Percentiles rank a stretch among this genome's conserved stretches.
Conservation (phyloP, 257 asterid species). For the Prunella vulgaris region DNA sequence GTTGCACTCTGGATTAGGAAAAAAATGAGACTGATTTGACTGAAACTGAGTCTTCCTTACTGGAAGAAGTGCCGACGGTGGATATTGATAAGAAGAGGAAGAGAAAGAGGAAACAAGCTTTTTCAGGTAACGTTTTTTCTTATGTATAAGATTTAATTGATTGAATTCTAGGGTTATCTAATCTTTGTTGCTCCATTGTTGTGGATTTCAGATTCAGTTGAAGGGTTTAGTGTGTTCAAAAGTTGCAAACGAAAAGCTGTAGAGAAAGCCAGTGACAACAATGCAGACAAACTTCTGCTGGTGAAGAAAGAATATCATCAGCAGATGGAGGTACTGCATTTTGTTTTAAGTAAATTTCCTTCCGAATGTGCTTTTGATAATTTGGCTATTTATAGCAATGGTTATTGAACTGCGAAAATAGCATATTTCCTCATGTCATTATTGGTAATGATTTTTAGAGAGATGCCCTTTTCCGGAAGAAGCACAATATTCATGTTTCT, state of each 20-base stretch:
- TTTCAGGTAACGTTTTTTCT: slow-evolving; percentile 33
- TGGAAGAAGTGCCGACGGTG: slow-evolving; percentile 21
- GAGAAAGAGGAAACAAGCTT: slow-evolving; percentile 61
- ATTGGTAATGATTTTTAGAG: slow-evolving; percentile 41
- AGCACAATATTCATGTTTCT: slow-evolving; percentile 75
- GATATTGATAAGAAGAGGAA: slow-evolving; percentile 65
- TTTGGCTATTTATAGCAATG: background rate
- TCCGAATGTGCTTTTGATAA: background rate
- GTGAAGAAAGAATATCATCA: slow-evolving; percentile 77
- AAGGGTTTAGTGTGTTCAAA: slow-evolving; percentile 63
- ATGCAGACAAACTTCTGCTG: slow-evolving; percentile 35
- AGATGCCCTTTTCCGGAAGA: slow-evolving; percentile 71
- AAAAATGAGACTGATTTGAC: slow-evolving; percentile 37
- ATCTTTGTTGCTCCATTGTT: background rate
- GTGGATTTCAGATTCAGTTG: slow-evolving; percentile 41
- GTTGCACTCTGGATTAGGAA: slow-evolving; percentile 32
- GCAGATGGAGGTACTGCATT: slow-evolving; percentile 60
- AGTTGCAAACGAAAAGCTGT: slow-evolving; percentile 46
- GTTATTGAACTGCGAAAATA: background rate
- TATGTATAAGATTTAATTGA: background rate
- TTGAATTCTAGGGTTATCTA: slow-evolving; percentile 1
- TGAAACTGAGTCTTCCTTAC: slow-evolving; percentile 27
- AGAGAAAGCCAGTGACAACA: slow-evolving; percentile 29
- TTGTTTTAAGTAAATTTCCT: background rate
- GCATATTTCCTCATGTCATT: background rate